phyloP scores from a whole-genome alignment of 75 land plant species.

The Adiantum capillusveneris region DNA sequence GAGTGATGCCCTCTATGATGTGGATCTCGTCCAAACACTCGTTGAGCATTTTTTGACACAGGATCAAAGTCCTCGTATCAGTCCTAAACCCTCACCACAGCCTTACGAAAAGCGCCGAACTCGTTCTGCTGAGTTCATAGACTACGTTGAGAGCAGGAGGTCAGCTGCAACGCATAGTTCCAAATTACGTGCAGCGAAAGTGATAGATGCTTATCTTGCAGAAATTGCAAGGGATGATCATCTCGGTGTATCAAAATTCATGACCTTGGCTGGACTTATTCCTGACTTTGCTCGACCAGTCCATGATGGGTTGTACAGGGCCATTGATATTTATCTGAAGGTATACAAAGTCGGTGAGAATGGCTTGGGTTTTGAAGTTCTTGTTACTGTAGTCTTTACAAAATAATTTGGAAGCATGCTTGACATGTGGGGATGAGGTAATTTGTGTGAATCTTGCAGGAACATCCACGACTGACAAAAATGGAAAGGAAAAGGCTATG shows the following conservation, averaged over 20 bases:
- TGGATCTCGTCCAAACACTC: constrained; percentile 45
- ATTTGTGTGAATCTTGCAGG: constrained; percentile 27
- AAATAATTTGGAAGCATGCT: too few relatives aligned
- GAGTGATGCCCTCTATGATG: constrained; percentile 43
- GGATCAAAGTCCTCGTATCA: constrained; percentile 24
- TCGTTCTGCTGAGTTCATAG: too few relatives aligned
- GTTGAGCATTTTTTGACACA: constrained; percentile 53
- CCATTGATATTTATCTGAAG: constrained; percentile 70
- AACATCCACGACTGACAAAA: constrained; percentile 50
- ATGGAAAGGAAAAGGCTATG: constrained; percentile 53
- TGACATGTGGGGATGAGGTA: too few relatives aligned
- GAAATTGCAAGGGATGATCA: constrained; percentile 55
- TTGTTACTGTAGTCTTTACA: too few relatives aligned
- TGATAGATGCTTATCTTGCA: constrained; percentile 52
- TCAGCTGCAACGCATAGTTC: constrained; percentile 20
- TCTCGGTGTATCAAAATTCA: constrained; percentile 38
- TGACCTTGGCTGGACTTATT: constrained; percentile 43
- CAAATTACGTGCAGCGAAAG: constrained; percentile 35
- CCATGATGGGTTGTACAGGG: constrained; percentile 69
- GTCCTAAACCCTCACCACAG: constrained; percentile 11
- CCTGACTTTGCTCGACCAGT: constrained; percentile 34
- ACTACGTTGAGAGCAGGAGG: background rate
- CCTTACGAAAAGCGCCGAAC: too few relatives aligned
- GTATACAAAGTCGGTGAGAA: constrained; percentile 14
- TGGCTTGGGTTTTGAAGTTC: background rate